Evolutionary conservation across 1,284 basidiomycete genomes (phyloP).

Genomic region (Ustilago nuda): DNA sequence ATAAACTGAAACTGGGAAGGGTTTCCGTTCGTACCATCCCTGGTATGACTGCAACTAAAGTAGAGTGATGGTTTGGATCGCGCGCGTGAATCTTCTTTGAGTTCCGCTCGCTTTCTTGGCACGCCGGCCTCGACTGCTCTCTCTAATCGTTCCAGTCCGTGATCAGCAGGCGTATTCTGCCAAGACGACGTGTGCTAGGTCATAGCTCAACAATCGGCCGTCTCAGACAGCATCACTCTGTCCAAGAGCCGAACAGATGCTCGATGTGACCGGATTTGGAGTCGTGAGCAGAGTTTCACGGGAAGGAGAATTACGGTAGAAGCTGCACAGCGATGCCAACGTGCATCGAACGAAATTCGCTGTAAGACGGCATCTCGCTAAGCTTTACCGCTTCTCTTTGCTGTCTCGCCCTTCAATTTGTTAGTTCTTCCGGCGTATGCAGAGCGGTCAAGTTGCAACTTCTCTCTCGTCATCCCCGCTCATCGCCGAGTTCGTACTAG

Average conservation of each 20-base stretch:
- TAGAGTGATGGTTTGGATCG: conserved; percentile 2
- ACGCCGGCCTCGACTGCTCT: background rate
- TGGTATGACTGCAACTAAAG: background rate
- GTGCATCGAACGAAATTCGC: conserved; percentile 10
- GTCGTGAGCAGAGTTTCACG: background rate
- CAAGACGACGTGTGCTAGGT: too few species aligned
- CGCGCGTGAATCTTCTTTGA: conserved; percentile 9
- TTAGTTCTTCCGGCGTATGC: background rate
- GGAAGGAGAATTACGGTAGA: conserved; percentile 4
- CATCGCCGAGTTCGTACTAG: background rate
- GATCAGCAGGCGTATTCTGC: too few species aligned
- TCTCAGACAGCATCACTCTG: too few species aligned
- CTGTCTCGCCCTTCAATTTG: background rate
- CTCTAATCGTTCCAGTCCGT: background rate
- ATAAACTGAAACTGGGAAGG: background rate
- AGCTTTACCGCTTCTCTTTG: background rate
- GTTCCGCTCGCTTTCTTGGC: conserved; percentile 9
- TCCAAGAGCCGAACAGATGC: too few species aligned
- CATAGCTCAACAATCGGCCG: too few species aligned
- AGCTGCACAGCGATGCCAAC: conserved; percentile 17
- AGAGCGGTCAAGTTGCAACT: background rate
- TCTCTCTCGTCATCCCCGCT: background rate
- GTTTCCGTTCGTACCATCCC: background rate
- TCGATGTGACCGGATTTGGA: background rate
- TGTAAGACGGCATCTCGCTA: conserved; percentile 3